phyloP scores from a whole-genome alignment of 108 stramenopile species.

The Aurantiochytrium sp. region DNA sequence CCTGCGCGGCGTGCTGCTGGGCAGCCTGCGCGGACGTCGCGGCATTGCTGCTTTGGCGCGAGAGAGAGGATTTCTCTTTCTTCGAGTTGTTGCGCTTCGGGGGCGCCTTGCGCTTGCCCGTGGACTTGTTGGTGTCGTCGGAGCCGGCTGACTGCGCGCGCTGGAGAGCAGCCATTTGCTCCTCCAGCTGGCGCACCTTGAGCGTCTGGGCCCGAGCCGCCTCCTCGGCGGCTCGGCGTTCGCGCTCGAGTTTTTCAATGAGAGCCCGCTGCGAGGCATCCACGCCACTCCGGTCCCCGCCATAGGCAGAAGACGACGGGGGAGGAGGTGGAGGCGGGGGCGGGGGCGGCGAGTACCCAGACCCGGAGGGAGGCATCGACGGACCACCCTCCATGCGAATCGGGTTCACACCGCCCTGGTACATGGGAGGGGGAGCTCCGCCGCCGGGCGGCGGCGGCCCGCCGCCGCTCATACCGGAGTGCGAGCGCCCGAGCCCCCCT shows the following conservation, averaged over 20 bases:
- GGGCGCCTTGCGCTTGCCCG: neutral
- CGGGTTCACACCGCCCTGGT: too few species aligned
- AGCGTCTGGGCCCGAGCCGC: neutral
- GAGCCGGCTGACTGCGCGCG: neutral
- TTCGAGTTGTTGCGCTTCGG: neutral
- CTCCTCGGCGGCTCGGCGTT: neutral
- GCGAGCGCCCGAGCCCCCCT: neutral
- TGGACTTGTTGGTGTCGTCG: neutral
- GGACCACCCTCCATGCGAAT: too few species aligned
- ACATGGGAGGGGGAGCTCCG: too few species aligned
- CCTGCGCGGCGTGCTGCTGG: too few species aligned
- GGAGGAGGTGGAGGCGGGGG: neutral
- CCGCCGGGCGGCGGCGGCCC: too few species aligned
- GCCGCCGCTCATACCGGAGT: too few species aligned
- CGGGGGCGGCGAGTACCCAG: neutral
- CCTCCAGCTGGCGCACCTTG: neutral
- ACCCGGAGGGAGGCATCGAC: too few species aligned
- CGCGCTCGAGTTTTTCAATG: slow-evolving; percentile 5
- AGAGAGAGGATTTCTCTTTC: neutral
- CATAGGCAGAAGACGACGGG: neutral
- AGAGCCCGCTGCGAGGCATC: neutral
- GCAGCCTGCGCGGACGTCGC: neutral
- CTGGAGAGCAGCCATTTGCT: neutral
- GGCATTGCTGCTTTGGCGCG: neutral
- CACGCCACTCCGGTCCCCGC: too few species aligned